These are phyloP conservation scores for Piromyces finnis DNA, from an alignment of 192 early-diverging fungal species.

Conservation along the genomic window DNA sequence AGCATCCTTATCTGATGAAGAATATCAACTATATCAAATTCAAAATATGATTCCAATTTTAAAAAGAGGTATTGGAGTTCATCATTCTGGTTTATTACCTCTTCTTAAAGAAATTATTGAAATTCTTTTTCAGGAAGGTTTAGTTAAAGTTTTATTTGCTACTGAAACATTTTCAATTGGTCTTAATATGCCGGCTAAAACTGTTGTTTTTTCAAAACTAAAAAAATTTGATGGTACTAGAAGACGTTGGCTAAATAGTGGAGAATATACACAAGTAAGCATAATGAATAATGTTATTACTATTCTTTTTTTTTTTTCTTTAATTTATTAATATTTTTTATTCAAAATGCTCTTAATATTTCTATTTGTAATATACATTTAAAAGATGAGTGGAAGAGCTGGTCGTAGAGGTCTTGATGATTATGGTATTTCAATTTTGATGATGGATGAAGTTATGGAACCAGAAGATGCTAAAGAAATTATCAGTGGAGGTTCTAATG, in stretches of 20 bases:
- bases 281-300: too few relatives aligned
- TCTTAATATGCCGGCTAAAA: slow-evolving; percentile 97
- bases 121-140: slow-evolving; percentile 88
- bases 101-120: slow-evolving; percentile 95
- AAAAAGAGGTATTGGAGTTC: slow-evolving; percentile 84
- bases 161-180: slow-evolving; percentile 99
- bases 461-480: slow-evolving; percentile 75
- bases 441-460: slow-evolving; percentile 91
- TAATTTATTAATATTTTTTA: too few relatives aligned
- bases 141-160: slow-evolving; percentile 91
- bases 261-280: slow-evolving; percentile 82
- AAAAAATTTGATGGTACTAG: slow-evolving; percentile 85
- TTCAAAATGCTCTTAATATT: too few relatives aligned
- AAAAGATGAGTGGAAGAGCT: slow-evolving; percentile 82
- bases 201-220: slow-evolving; percentile 86
- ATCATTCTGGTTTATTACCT: slow-evolving; percentile 88
- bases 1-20: slow-evolving; percentile 63
- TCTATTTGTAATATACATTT: too few relatives aligned
- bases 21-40: slow-evolving; percentile 77
- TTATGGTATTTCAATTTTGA: slow-evolving; percentile 88
- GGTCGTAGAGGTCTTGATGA: slow-evolving; percentile 93
- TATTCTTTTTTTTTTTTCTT: too few relatives aligned
- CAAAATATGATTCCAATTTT: slow-evolving; percentile 79
- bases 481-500: slow-evolving; percentile 52
- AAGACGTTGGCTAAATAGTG: slow-evolving; percentile 55